Evolutionary conservation across 306 rosid genomes (phyloP).

Genomic region (Vigna hirtella): DNA sequence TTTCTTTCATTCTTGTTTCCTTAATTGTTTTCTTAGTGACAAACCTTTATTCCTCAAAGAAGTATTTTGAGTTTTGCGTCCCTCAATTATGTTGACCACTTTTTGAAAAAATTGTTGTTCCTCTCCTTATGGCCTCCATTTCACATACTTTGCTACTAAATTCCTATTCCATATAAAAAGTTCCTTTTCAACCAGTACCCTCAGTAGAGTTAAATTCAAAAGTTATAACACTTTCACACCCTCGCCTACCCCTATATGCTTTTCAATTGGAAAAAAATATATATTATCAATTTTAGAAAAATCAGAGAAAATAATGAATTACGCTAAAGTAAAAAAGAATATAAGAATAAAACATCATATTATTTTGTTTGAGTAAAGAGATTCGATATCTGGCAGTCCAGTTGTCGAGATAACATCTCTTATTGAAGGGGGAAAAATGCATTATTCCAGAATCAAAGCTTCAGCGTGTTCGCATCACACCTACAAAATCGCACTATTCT

Average conservation of each 20-base stretch:
- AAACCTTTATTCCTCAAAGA: not conserved
- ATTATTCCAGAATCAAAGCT: not conserved
- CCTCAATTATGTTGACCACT: not conserved
- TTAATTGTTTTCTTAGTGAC: not conserved
- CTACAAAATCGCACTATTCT: no score
- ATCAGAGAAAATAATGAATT: not conserved
- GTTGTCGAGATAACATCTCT: not conserved
- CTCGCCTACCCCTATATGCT: not conserved
- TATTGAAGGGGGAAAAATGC: not conserved
- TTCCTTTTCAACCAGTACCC: not conserved
- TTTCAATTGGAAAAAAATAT: not conserved
- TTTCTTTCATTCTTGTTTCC: not conserved
- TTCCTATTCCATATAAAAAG: not conserved
- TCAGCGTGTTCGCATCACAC: not conserved
- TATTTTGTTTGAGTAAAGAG: not conserved
- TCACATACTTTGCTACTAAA: not conserved
- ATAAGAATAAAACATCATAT: slow-evolving; percentile 7
- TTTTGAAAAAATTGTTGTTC: not conserved
- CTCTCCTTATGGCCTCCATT: not conserved
- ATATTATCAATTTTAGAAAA: not conserved
- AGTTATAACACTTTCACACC: not conserved
- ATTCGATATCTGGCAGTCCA: slow-evolving; percentile 4
- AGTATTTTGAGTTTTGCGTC: not conserved
- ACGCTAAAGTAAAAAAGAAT: not conserved
- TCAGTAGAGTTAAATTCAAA: not conserved